These are phyloP conservation scores for Beauveria medogensis DNA, from an alignment of 2,329 filamentous ascomycete genomes.

Conservation along the genomic window DNA sequence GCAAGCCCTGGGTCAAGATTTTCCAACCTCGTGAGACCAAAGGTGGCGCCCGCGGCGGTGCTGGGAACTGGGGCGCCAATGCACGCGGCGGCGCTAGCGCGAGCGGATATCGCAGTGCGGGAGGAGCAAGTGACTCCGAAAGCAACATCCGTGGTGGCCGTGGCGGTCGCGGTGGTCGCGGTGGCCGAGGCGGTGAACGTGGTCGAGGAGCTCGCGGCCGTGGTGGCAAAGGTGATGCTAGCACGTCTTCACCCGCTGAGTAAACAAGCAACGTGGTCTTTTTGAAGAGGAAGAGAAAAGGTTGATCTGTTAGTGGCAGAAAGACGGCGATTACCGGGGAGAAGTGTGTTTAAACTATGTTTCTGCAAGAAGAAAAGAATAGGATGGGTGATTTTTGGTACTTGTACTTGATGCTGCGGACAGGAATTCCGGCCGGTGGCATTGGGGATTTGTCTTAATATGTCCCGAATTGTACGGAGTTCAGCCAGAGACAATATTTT, in stretches of 20 bases:
- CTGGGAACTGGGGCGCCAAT: slow-evolving; percentile 60
- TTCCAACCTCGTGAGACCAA: slow-evolving; percentile 63
- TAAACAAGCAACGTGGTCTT: slow-evolving; percentile 15
- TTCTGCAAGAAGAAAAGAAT: slow-evolving; percentile 7
- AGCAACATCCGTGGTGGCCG: slow-evolving; percentile 48
- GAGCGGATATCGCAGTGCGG: slow-evolving; percentile 79
- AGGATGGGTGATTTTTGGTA: slow-evolving; percentile 9
- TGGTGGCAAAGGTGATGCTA: slow-evolving; percentile 51
- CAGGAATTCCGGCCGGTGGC: slow-evolving; percentile 1
- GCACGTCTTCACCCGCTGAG: slow-evolving; percentile 42
- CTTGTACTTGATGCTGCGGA: slow-evolving; percentile 11
- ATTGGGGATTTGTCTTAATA: slow-evolving; percentile 11
- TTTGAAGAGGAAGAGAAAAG: not conserved
- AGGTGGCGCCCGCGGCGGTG: slow-evolving; percentile 53
- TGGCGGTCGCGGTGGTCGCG: slow-evolving; percentile 45
- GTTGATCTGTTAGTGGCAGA: slow-evolving; percentile 5
- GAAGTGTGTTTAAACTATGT: not conserved
- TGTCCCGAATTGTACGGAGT: slow-evolving; percentile 11
- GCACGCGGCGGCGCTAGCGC: slow-evolving; percentile 51
- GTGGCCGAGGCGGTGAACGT: slow-evolving; percentile 50
- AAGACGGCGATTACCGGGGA: not conserved
- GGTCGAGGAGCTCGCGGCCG: slow-evolving; percentile 48
- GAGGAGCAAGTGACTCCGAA: slow-evolving; percentile 63
- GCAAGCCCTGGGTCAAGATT: slow-evolving; percentile 73
- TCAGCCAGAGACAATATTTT: slow-evolving; percentile 12